Base-by-base conservation (phyloP, 805 yeast genomes). In the Saccharomycopsis sp. region DNA sequence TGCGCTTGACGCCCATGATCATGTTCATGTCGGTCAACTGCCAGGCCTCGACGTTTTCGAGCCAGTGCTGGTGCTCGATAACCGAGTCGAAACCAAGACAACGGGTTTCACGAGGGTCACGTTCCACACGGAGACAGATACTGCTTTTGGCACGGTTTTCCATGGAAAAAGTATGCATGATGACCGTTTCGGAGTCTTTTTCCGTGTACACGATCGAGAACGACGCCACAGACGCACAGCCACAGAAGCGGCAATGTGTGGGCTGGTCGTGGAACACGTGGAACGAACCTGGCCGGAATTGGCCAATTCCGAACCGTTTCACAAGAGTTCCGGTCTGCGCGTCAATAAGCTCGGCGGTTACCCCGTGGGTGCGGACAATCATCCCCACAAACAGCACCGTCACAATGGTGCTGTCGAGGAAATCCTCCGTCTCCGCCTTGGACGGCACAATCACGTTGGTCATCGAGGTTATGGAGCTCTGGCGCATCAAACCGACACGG, bases 81-180 rank as follows among this genome's bases (percentile, higher is more conserved):
- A 83, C 89, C 1, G 86, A 81, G 56, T 84, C 89, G 67, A 90
- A 87, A 24, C 97, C 97, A 47, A 87, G 76, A 71, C 97, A 90
- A 73, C 97, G 81, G 44, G 89, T 88, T 71, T 90, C 97, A 65
- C 96, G 79, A 1, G 92, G 89, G 70, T 90, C 97, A 79, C 97
- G 85, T 70, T 90, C 97, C 46, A 88, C 95, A 70, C 97, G 81
- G 57, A 90, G 71, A 69, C 97, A 90, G 47, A 90, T 90, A 63
- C 81, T 85, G 57, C 82, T 86, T 65, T 87, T 87, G 8, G 95
- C 90, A 58, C 84, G 76, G 66, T 86, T 87, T 60, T 84, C 88
- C 51, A 85, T 81, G 50, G 80, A 80, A 65, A 82, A 85, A 0
- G 94, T 85, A 65, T 89, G 96, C 73, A 88, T 73, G 4, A 86